Evolutionary conservation across 768 basidiomycete species (phyloP).

Genomic region (Paxillus involutus): DNA sequence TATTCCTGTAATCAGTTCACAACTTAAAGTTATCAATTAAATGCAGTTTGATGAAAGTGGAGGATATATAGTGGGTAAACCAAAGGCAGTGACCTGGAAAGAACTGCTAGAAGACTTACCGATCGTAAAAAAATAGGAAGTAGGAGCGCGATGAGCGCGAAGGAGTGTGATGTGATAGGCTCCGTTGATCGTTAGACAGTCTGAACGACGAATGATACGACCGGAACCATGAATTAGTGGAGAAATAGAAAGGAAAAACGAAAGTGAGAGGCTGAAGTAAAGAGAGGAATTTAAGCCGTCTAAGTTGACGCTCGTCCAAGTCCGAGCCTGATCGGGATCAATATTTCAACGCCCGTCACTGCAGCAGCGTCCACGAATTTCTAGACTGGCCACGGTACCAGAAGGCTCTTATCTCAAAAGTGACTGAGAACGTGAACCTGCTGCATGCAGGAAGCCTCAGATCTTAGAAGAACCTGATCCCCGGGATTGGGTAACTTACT

Average conservation of each 20-base stretch:
- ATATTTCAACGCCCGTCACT: not conserved
- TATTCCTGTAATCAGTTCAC: slow-evolving; percentile 16
- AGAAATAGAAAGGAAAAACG: slow-evolving; percentile 1
- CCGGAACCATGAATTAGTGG: slow-evolving; percentile 18
- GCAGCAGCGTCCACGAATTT: not conserved
- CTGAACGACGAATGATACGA: slow-evolving; percentile 5
- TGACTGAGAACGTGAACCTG: not conserved
- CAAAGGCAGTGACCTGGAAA: not conserved
- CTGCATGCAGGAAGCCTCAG: not conserved
- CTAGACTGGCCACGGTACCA: not conserved
- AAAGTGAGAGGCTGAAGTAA: slow-evolving; percentile 3
- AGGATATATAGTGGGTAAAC: slow-evolving; percentile 6
- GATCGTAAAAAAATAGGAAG: slow-evolving; percentile 20
- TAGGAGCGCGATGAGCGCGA: not conserved
- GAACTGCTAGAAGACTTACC: slow-evolving; percentile 15
- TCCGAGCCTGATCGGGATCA: not conserved
- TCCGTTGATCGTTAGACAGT: slow-evolving; percentile 8
- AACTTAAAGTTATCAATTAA: not conserved
- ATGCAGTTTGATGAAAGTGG: slow-evolving; percentile 3
- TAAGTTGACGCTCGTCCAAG: slow-evolving; percentile 12
- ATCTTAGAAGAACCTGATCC: not conserved
- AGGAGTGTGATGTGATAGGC: not conserved
- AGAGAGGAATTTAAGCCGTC: slow-evolving; percentile 4
- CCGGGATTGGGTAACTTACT: not conserved
- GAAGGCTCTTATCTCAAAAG: not conserved